These are phyloP conservation scores for Suhomyces canberraensis DNA, from an alignment of 805 yeast species.

Conservation along the genomic window DNA sequence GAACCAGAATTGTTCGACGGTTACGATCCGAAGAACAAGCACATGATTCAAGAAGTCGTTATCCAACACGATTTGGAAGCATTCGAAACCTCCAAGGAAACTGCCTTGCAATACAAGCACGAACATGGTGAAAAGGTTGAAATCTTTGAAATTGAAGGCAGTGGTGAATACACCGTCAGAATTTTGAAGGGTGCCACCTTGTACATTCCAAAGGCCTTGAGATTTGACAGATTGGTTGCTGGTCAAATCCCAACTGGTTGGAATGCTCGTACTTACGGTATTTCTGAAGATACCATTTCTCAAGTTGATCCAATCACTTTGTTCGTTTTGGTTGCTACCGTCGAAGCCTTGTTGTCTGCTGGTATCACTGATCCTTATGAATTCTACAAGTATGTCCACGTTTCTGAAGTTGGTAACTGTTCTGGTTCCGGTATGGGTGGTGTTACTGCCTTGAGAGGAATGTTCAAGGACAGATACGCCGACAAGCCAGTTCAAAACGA, in stretches of 20 bases:
- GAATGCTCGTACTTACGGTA: conserved; percentile 94
- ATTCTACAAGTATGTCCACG: conserved; percentile 96
- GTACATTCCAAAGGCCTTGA: conserved; percentile 83
- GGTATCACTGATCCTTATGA: conserved; percentile 99
- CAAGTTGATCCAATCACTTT: conserved; percentile 97
- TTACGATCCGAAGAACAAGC: conserved; percentile 92
- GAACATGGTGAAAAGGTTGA: conserved; percentile 95
- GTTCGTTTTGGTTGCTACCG: conserved; percentile 88
- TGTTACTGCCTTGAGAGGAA: conserved; percentile 92
- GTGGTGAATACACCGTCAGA: conserved; percentile 89
- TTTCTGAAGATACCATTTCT: conserved; percentile 83
- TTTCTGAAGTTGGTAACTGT: conserved; percentile 98
- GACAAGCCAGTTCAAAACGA: conserved; percentile 97
- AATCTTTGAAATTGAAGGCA: conserved; percentile 79
- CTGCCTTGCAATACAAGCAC: conserved; percentile 89
- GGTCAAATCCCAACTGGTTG: conserved; percentile 99
- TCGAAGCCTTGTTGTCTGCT: conserved; percentile 87
- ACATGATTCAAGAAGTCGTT: conserved; percentile 91
- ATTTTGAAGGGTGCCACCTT: conserved; percentile 91
- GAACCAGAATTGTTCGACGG: conserved; percentile 95
- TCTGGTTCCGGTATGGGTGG: conserved; percentile 99
- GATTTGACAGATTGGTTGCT: conserved; percentile 73
- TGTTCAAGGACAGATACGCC: conserved; percentile 92
- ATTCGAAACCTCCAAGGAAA: conserved; percentile 90
- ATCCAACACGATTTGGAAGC: conserved; percentile 96